Evolutionary conservation across 108 stramenopile genomes (phyloP), one percentile per base, ranked within the genome.

Genomic region (Nannochloropsis gaditana): DNA sequence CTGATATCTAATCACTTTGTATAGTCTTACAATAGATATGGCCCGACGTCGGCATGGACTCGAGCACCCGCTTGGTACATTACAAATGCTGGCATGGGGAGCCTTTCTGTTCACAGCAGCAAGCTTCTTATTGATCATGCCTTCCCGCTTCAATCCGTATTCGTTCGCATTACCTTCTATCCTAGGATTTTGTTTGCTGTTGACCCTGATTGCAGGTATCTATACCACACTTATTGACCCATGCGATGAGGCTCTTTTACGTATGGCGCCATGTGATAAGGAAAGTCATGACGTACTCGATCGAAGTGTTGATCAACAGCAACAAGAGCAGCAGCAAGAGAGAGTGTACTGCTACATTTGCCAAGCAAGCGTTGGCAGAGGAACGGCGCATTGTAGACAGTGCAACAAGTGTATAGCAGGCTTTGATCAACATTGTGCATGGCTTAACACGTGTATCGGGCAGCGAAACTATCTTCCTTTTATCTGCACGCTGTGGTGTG

Each of bases 381-480:
- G 59, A 3, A 73, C 59, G 19, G 59, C 59, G n/a, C 59, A 73
- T 73, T 73, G 59, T 73, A 15, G 59, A 50, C 47, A 15, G 10
- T 96, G 95, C 89, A 92, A 96, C 86, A 97, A 97, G 86, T 97
- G 95, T 89, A 95, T 96, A 17, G 85, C 87, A 80, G 86, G 89
- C 17, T 97, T 96, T 86, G 96, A 97, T 89, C 96, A 97, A 89
- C 96, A 97, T 86, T 97, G 96, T 90, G 91, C 92, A 86, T 97
- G 95, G 95, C 93, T 97, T 83, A 96, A 97, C 79, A 95, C 95
- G 9, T 95, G 95, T 85, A 90, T 95, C 41, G 95, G 95, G 3
- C 59, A 73, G 59, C 15, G 59, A 15, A 73, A 4, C 59, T 73
- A 73, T 8, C 59, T 73, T 6, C n/a, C 59, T n/a, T 73, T 4